Evolutionary conservation across 257 asterid species (phyloP).

Genomic region (Solanum piurae): DNA sequence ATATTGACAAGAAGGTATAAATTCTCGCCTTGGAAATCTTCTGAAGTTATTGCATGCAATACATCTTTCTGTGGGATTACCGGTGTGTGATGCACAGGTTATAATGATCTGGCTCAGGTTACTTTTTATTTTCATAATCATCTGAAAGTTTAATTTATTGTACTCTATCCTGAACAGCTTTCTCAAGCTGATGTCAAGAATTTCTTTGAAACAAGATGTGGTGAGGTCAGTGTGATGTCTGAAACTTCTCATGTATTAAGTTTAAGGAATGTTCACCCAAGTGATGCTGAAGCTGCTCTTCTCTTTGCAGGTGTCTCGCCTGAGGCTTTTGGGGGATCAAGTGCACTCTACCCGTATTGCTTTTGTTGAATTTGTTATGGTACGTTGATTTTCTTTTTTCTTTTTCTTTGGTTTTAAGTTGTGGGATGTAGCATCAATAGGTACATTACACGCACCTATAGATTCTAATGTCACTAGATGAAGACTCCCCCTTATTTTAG

Average conservation of each 20-base stretch:
- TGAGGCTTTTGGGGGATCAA: constrained; percentile 94
- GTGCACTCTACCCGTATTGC: constrained; percentile 88
- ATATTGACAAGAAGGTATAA: constrained; percentile 79
- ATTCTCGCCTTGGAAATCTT: not conserved
- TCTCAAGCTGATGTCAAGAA: constrained; percentile 75
- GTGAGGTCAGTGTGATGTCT: constrained; percentile 44
- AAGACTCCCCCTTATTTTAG: not conserved
- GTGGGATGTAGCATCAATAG: not conserved
- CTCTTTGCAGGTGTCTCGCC: constrained; percentile 67
- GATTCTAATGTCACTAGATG: not conserved
- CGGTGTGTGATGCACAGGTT: not conserved
- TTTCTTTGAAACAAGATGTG: constrained; percentile 84
- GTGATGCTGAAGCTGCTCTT: not conserved
- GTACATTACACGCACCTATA: not conserved
- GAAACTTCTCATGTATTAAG: not conserved
- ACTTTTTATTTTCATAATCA: not conserved
- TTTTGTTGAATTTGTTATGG: constrained; percentile 79
- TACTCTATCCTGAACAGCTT: constrained; percentile 29
- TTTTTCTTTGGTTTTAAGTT: not conserved
- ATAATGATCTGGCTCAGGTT: not conserved
- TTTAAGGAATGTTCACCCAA: not conserved
- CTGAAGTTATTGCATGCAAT: not conserved
- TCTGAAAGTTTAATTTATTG: not conserved
- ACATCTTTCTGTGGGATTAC: not conserved
- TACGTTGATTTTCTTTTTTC: constrained; percentile 10